These are phyloP conservation scores for Boletus tylopilopsis DNA, from an alignment of 768 basidiomycete species.

Conservation along the genomic window DNA sequence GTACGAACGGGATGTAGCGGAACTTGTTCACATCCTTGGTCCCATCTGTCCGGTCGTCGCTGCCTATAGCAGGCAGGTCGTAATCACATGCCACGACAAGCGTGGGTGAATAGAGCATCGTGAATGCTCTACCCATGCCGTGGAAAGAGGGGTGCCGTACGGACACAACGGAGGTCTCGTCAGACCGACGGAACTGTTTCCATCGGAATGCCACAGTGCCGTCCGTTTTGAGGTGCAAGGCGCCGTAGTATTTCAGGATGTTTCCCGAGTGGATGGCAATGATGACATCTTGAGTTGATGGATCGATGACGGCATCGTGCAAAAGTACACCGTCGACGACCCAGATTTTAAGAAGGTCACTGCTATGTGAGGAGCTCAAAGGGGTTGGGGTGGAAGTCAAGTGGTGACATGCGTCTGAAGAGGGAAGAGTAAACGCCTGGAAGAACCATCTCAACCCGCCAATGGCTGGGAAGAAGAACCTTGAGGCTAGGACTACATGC, in stretches of 20 bases:
- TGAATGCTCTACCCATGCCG: conserved; percentile 13
- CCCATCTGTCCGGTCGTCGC: not conserved
- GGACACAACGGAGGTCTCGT: too few species aligned
- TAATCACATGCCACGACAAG: conserved; percentile 12
- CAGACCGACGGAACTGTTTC: too few species aligned
- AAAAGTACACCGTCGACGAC: not conserved
- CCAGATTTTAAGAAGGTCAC: not conserved
- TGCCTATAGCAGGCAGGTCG: not conserved
- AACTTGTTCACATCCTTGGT: not conserved
- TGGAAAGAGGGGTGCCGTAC: conserved; percentile 14
- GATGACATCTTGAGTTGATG: not conserved
- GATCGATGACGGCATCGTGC: not conserved
- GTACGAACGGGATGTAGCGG: too few species aligned
- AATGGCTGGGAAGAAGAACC: too few species aligned
- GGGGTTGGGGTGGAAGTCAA: not conserved
- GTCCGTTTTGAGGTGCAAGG: too few species aligned
- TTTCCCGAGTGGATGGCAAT: too few species aligned
- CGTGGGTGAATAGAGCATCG: not conserved
- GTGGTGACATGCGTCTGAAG: too few species aligned
- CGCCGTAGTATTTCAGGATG: too few species aligned
- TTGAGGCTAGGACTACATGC: too few species aligned
- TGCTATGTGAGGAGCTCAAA: not conserved
- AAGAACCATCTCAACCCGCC: too few species aligned
- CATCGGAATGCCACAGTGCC: too few species aligned
- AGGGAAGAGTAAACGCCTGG: too few species aligned